Percentiles rank a stretch among this genome's conserved stretches.
Evolutionary conservation across 225 moss, liverwort and hornwort species (phyloP).

Genomic region (Physcomitrellopsis africana): DNA sequence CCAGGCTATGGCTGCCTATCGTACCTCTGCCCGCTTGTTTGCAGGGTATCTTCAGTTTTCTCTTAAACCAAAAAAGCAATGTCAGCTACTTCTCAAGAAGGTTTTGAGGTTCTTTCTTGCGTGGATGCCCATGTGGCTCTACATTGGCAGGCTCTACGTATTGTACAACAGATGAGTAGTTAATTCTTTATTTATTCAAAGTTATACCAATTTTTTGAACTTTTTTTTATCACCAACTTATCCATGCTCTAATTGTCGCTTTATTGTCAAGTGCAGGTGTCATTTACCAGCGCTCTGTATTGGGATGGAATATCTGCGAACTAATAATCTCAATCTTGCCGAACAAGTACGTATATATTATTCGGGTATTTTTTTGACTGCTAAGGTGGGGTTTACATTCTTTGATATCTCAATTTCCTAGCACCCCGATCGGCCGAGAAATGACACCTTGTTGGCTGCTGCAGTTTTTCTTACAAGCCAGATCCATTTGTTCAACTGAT

Average conservation of each 20-base stretch:
- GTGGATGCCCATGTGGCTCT: neutral
- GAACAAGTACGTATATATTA: constrained; percentile 59
- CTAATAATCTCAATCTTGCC: constrained; percentile 95
- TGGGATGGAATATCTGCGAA: constrained; percentile 98
- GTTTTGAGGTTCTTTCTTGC: neutral
- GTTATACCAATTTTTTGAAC: constrained; percentile 4
- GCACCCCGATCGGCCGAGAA: constrained; percentile 21
- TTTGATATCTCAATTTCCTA: neutral
- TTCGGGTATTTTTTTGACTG: neutral
- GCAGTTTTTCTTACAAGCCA: constrained; percentile 95
- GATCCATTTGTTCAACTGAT: constrained; percentile 89
- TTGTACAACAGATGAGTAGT: neutral
- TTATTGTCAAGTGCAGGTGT: constrained; percentile 50
- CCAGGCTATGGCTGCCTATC: constrained; percentile 99
- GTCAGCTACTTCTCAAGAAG: neutral
- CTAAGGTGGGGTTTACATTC: neutral
- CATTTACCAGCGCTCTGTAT: constrained; percentile 94
- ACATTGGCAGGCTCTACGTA: constrained; percentile 1
- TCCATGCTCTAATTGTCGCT: constrained; percentile 20
- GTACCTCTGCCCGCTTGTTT: constrained; percentile 95
- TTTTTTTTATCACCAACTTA: neutral
- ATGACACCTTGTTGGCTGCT: constrained; percentile 45
- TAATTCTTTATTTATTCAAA: constrained; percentile 6
- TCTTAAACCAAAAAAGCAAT: neutral
- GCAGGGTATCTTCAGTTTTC: constrained; percentile 59